phyloP scores from a whole-genome alignment of 1,284 basidiomycete genomes.

The Cutaneotrichosporon arboriforme region DNA sequence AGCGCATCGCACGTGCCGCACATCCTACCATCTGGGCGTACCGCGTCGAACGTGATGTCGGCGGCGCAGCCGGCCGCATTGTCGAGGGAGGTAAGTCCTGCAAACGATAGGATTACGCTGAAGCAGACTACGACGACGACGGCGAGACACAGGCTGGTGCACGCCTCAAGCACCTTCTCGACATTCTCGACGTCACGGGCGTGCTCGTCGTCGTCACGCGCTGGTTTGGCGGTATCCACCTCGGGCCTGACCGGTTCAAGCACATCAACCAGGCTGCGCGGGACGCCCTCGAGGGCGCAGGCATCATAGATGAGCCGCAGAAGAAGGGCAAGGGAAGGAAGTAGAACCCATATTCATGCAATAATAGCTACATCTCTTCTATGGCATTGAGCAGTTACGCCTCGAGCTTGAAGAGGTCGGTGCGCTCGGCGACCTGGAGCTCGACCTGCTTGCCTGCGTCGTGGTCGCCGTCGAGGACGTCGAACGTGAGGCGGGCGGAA shows the following conservation, averaged over 20 bases:
- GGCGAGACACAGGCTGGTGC: conserved; percentile 86
- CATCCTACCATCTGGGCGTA: conserved; percentile 85
- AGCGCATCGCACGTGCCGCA: conserved; percentile 58
- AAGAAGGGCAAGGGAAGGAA: conserved; percentile 7
- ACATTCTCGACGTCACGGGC: conserved; percentile 65
- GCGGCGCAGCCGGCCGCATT: conserved; percentile 36
- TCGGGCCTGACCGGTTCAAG: conserved; percentile 85
- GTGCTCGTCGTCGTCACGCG: conserved; percentile 69
- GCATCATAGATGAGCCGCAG: conserved; percentile 57
- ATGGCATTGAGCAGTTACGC: background rate
- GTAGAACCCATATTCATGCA: background rate
- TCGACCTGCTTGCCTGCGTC: too few species aligned
- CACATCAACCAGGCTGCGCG: conserved; percentile 85
- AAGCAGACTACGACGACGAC: conserved; percentile 83
- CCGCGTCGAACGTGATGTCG: conserved; percentile 38
- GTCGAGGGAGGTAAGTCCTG: conserved; percentile 35
- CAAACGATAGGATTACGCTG: background rate
- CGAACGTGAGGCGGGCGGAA: background rate
- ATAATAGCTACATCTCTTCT: background rate
- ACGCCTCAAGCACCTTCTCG: conserved; percentile 76
- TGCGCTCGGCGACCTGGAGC: too few species aligned
- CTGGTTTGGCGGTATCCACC: conserved; percentile 56
- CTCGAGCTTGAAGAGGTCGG: background rate
- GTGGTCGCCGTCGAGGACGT: background rate
- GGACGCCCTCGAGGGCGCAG: conserved; percentile 75